Conservation (phyloP, 2,329 filamentous ascomycete species). For the Phyllosticta ampelicida region DNA sequence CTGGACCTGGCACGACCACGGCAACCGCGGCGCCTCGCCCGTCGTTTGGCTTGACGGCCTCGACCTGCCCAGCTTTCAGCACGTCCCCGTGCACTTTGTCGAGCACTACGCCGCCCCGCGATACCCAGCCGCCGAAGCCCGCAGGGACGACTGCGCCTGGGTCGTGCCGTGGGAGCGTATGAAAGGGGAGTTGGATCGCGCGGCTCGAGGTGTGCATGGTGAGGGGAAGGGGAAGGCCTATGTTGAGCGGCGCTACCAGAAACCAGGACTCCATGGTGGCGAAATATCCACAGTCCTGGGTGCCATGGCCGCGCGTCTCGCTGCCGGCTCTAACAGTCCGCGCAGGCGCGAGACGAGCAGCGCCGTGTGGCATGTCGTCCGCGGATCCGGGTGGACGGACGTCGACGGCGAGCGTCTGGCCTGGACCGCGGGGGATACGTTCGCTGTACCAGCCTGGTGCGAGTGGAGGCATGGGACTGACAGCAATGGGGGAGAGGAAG, state of each 20-base stretch:
- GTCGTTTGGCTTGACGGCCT: conserved; percentile 50
- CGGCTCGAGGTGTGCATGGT: not conserved
- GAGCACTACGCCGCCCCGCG: conserved; percentile 38
- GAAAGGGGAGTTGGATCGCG: conserved; percentile 32
- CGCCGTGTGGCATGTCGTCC: conserved; percentile 43
- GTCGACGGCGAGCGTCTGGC: conserved; percentile 29
- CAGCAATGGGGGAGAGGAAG: conserved; percentile 17
- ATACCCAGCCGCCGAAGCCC: conserved; percentile 40
- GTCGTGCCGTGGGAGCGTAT: conserved; percentile 41
- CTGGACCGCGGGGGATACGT: conserved; percentile 45
- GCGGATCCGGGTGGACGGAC: conserved; percentile 33
- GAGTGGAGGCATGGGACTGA: conserved; percentile 40
- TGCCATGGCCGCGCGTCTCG: conserved; percentile 36
- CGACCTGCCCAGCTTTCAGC: conserved; percentile 42
- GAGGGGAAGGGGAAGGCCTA: not conserved
- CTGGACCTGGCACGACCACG: conserved; percentile 52
- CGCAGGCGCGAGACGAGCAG: conserved; percentile 40
- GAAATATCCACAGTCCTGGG: conserved; percentile 27
- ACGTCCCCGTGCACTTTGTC: conserved; percentile 44
- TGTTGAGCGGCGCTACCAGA: conserved; percentile 20
- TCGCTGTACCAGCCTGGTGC: conserved; percentile 45
- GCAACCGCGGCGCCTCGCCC: conserved; percentile 43
- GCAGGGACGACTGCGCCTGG: conserved; percentile 31
- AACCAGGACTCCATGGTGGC: conserved; percentile 23
- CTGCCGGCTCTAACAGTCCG: conserved; percentile 27